phyloP scores from a whole-genome alignment of 78 protist genomes.

The Dictyostelium purpureum region DNA sequence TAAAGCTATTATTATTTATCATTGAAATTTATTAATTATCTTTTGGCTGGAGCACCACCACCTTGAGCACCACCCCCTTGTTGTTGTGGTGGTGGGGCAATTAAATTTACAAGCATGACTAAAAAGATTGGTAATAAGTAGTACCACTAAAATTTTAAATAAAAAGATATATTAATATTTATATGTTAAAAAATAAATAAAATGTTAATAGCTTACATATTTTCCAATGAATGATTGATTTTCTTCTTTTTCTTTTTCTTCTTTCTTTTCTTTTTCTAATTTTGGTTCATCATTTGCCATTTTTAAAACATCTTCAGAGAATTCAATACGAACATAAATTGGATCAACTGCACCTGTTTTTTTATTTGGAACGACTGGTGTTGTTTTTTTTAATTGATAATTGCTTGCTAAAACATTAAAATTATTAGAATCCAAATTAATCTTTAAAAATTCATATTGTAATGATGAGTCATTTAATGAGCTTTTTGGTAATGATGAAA shows the following conservation, averaged over 20 bases:
- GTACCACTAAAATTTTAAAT: not conserved
- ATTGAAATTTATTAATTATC: not conserved
- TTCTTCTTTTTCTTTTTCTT: conserved; percentile 14
- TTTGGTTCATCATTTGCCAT: not conserved
- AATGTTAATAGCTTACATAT: not conserved
- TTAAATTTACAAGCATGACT: not conserved
- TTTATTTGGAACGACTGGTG: not conserved
- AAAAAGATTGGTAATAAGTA: conserved; percentile 8
- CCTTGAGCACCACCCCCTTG: not conserved
- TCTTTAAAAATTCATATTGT: not conserved
- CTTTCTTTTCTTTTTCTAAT: not conserved
- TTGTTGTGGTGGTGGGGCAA: not conserved
- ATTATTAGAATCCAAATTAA: conserved; percentile 6
- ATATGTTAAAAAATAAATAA: not conserved
- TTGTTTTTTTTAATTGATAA: not conserved
- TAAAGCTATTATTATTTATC: not conserved
- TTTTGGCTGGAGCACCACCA: not conserved
- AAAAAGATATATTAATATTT: not conserved
- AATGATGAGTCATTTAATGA: not conserved
- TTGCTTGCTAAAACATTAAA: not conserved
- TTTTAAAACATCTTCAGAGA: not conserved
- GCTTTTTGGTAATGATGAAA: conserved; percentile 11
- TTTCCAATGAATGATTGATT: conserved; percentile 9
- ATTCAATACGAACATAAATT: not conserved
- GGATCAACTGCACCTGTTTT: not conserved